Base-by-base conservation (phyloP, 1,284 basidiomycete genomes). In the Tilletia walkeri region DNA sequence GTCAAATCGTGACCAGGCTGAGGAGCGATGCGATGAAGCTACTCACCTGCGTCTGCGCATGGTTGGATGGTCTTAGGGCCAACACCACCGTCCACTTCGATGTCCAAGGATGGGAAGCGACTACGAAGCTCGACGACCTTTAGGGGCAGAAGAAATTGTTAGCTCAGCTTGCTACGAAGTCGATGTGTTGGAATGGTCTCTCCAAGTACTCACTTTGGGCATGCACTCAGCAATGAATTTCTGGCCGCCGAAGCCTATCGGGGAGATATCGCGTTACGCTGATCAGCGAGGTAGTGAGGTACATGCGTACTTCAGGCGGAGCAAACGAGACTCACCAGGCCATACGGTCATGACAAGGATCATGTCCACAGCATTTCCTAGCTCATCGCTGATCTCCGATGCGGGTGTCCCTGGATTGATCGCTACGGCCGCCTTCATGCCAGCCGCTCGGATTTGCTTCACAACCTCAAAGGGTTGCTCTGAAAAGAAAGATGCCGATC, bases 21-120 rank as follows among this genome's bases (percentile, higher is more conserved):
- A 71, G n/a, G 5, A 4, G 18, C 16, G n/a, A 36, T 14, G 50
- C 10, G 30, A 53, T 36, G 47, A 34, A 6, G 39, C 4, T 20
- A 67, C 68, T 50, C 77, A 91, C 94, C 94, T 61, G 95, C 95
- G 73, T 93, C 86, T 2, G 95, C 95, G 80, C 96, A 99, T 69
- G 88, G 87, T 79, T 89, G 91, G 72, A 97, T 89, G 10, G 94
- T 99, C 78, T 91, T 91, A 6, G 93, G 92, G 4, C 93, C 92
- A 18, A 99, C 92, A 49, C 96, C 96, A 49, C 96, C 96, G 84
- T 99, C 96, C 68, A 99, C 96, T 85, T 99, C 90, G 75, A 99
- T 96, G 82, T 99, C 92, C 0, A 84, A 84, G 80, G 84, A 92
- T 3, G 94, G 94, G 86, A 96, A 99, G 36, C 95, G 89, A 20